These are phyloP conservation scores for Monilinia aucupariae DNA, from an alignment of 2,329 filamentous ascomycete species.

Conservation along the genomic window DNA sequence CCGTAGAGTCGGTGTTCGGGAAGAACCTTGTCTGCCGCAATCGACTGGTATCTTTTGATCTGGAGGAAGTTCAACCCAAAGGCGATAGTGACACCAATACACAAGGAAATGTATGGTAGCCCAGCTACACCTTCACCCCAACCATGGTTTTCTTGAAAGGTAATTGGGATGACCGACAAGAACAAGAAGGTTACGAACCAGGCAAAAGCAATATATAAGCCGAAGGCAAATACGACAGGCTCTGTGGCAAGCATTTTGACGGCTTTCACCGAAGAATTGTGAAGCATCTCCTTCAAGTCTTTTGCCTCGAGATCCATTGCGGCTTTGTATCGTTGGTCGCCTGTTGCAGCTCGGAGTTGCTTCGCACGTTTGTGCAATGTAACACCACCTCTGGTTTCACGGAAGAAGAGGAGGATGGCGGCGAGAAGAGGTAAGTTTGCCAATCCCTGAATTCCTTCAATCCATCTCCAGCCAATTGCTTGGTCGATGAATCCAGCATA, in stretches of 20 bases:
- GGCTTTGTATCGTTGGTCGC: slow-evolving; percentile 46
- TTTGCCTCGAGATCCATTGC: slow-evolving; percentile 48
- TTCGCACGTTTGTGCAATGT: slow-evolving; percentile 70
- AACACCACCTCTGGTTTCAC: slow-evolving; percentile 76
- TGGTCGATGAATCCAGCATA: slow-evolving; percentile 55
- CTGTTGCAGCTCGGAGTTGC: slow-evolving; percentile 59
- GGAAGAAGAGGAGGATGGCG: slow-evolving; percentile 64
- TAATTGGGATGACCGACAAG: slow-evolving; percentile 71
- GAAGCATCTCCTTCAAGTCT: slow-evolving; percentile 59
- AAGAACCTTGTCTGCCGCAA: slow-evolving; percentile 17
- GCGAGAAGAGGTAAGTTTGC: slow-evolving; percentile 57
- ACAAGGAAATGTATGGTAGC: slow-evolving; percentile 51
- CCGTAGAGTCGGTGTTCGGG: slow-evolving; percentile 79
- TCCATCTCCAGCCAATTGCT: slow-evolving; percentile 70
- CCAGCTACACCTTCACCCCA: slow-evolving; percentile 58
- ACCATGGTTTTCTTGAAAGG: slow-evolving; percentile 63
- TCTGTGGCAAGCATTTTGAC: slow-evolving; percentile 68
- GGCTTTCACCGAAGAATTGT: slow-evolving; percentile 66
- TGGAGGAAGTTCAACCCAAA: slow-evolving; percentile 11
- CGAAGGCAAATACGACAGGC: slow-evolving; percentile 77
- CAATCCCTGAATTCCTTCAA: slow-evolving; percentile 80
- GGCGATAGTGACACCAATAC: slow-evolving; percentile 36
- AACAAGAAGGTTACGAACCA: slow-evolving; percentile 85
- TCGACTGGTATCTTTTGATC: slow-evolving; percentile 6
- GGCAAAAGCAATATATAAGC: slow-evolving; percentile 79